Conservation (phyloP, 371 early-diverging fungal genomes). For the Mortierella sp. region DNA sequence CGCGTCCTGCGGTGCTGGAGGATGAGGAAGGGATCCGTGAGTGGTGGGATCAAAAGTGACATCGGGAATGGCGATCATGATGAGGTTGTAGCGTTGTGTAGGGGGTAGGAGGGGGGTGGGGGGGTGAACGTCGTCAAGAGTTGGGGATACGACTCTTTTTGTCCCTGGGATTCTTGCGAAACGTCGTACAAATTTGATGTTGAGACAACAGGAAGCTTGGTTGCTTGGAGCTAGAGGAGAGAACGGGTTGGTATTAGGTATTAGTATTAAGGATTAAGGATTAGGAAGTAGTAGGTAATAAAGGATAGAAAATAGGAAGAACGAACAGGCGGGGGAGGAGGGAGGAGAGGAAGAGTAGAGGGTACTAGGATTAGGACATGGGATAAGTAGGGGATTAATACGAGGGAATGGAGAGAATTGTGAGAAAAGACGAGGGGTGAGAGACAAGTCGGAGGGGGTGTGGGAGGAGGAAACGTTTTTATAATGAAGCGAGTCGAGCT, state of each 20-base stretch:
- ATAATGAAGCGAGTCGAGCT: too few relatives aligned
- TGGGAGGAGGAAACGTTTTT: too few relatives aligned
- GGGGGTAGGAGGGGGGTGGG: neutral
- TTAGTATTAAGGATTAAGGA: neutral
- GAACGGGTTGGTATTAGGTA: too few relatives aligned
- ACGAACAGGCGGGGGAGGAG: neutral
- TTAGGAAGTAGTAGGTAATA: neutral
- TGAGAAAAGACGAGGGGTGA: too few relatives aligned
- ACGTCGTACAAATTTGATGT: too few relatives aligned
- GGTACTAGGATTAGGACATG: neutral
- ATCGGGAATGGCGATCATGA: conserved; percentile 28
- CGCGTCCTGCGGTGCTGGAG: conserved; percentile 13
- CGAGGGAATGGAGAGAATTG: too few relatives aligned
- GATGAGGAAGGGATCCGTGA: conserved; percentile 34
- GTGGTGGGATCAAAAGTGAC: conserved; percentile 24
- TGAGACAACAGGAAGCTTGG: too few relatives aligned
- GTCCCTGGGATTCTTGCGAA: too few relatives aligned
- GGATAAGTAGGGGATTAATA: too few relatives aligned
- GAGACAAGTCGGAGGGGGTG: neutral
- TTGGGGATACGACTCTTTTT: too few relatives aligned
- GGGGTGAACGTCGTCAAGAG: too few relatives aligned
- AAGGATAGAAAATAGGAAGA: neutral
- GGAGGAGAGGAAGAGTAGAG: neutral
- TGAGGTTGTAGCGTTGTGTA: neutral
- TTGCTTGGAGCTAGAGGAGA: too few relatives aligned